Evolutionary conservation across 306 rosid genomes (phyloP), one percentile per base, ranked within the genome.

Genomic region (Pachyrhizus erosus): DNA sequence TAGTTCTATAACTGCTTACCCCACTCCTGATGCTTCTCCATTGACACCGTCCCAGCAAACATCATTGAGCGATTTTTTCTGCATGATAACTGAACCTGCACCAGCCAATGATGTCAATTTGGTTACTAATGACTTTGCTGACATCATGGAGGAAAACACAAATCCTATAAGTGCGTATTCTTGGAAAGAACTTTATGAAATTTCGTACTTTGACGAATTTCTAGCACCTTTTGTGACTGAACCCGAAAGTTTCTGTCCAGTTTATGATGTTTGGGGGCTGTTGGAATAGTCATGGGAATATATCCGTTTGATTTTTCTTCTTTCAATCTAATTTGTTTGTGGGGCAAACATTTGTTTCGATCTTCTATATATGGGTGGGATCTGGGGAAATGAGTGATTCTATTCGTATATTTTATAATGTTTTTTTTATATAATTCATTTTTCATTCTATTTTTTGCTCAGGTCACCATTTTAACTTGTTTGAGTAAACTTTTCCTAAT

Each of bases 161-260:
- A 62, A 43, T 20, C 62, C 62, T 42, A 27, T 70, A 17, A 26
- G n/a, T 42, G 78, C 26, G 9, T 24, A 80, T 46, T 61, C 58
- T 23, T 72, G 66, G 79, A 48, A 70, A 14, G 67, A 72, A 34
- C 66, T 64, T 9, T 45, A 9, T 61, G 84, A 80, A n/a, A 21
- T 80, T 46, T 72, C 79, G 17, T 61, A 46, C 74, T 2, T 80
- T 3, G 17, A 5, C 1, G 66, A 80, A 80, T 21, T 60, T 60
- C 27, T 71, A 0, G 29, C 13, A 20, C 73, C 79, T 61, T 45
- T 60, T 5, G 65, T 21, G 9, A 33, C 18, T 61, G 84, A 72
- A 46, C 54, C 66, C 7, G 43, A 33, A 5, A 58, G 48, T 27
- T 70, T 60, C 4, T 70, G 49, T 45, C 27, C 84, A 20, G 40